A percentile compares a stretch with the other conserved stretches of the same genome.
Conservation (phyloP, 2,329 filamentous ascomycete genomes). For the Arthrobotrys iridis region DNA sequence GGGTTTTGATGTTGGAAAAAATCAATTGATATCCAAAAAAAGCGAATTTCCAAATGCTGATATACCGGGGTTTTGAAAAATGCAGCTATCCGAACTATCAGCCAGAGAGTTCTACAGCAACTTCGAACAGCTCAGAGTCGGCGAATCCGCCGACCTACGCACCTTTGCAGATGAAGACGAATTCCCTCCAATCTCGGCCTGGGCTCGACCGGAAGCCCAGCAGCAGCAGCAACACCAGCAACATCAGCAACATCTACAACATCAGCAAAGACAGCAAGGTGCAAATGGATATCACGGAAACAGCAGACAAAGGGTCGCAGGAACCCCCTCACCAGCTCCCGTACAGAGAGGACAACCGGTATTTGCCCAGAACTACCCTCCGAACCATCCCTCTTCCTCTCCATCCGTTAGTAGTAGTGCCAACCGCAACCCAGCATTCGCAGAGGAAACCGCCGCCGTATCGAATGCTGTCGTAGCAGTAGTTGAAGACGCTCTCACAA, state of each 20-base stretch:
- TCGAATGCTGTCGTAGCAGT: constrained; percentile 24
- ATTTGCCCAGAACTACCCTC: constrained; percentile 54
- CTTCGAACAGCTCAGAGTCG: constrained; percentile 45
- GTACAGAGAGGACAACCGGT: constrained; percentile 52
- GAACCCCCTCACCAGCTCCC: constrained; percentile 37
- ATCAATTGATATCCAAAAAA: constrained; percentile 1
- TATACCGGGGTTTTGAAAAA: not conserved
- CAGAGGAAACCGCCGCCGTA: constrained; percentile 23
- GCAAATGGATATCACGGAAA: constrained; percentile 44
- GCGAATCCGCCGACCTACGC: constrained; percentile 45
- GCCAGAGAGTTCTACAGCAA: constrained; percentile 47
- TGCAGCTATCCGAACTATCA: constrained; percentile 43
- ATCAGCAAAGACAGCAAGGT: constrained; percentile 4
- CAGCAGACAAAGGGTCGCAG: constrained; percentile 29
- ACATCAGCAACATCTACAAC: not conserved
- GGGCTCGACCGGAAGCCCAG: constrained; percentile 7
- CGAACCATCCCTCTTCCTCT: constrained; percentile 12
- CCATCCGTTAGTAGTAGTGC: constrained; percentile 26
- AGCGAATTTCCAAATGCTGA: constrained; percentile 18
- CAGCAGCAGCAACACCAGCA: too few relatives aligned
- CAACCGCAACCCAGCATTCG: constrained; percentile 34
- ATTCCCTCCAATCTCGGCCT: constrained; percentile 28
- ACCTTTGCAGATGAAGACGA: constrained; percentile 48
- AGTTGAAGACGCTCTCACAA: constrained; percentile 33
- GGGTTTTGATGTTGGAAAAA: too few relatives aligned